Evolutionary conservation across 805 yeast genomes (phyloP), one percentile per base, ranked within the genome.

Genomic region (Wilhelminamyces savonicus): DNA sequence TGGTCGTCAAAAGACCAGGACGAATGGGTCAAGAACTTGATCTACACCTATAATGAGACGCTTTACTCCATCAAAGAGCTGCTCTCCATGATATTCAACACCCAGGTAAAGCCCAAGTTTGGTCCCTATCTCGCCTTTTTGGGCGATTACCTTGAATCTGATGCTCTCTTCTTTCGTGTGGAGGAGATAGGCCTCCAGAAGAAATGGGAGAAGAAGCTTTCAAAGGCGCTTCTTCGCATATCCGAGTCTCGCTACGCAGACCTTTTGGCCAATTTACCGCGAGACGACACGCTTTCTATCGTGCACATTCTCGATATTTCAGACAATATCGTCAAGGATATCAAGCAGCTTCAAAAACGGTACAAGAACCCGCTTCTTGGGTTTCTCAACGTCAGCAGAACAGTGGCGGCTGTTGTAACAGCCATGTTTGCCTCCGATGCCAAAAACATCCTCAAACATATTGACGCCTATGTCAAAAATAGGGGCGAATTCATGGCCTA

Each of bases 281-380:
- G 81, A 36, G 71, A 66, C 44, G 60, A 64, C 23, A 59, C 76
- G 0, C 49, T 81, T 6, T 72, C 65, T 23, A 55, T 78, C 2
- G 44, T 64, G 16, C 81, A 81, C 52, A 63, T 82, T 2, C 62
- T 73, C 26, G 69, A 74, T 24, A 61, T 79, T 4, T 74, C 79
- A 0, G 78, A 76, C 27, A 45, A 50, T 22, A 66, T 83, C 13
- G 62, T 76, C 7, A 53, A 54, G 3, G 66, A 66, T 19, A 71
- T 79, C 12, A 59, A 69, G 32, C 43, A 45, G 13, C 48, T 81
- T 16, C 83, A 78, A 39, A 78, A 74, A 36, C 54, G 75, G 36
- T 83, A 78, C 44, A 72, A 71, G 21, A 59, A 56, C 24, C 80
- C 85, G 0, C 52, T 83, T n/a, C 53, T 82, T 25, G 86, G 76